Conservation (phyloP, 257 asterid genomes). For the Solanum chmielewskii region DNA sequence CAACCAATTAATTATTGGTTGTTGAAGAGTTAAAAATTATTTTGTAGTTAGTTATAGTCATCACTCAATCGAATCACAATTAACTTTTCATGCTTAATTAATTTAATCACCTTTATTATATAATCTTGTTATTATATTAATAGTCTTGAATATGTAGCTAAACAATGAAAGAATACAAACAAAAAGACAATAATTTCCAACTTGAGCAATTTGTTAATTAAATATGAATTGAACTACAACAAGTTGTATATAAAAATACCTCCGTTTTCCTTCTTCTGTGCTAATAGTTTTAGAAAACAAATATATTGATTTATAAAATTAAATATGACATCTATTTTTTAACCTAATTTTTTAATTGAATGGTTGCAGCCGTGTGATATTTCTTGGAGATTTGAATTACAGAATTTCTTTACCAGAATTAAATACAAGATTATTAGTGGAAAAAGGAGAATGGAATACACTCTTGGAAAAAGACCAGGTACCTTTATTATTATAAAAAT, state of each 20-base stretch:
- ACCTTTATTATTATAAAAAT: background rate
- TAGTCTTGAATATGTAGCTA: background rate
- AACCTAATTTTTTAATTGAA: background rate
- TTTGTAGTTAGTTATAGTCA: conserved; percentile 6
- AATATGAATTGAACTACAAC: background rate
- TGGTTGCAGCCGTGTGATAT: conserved; percentile 42
- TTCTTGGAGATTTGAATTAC: conserved; percentile 61
- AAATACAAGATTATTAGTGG: conserved; percentile 29
- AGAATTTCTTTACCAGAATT: conserved; percentile 50
- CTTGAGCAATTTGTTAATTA: background rate
- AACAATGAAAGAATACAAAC: background rate
- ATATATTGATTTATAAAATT: background rate
- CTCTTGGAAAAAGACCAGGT: conserved; percentile 54
- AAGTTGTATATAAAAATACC: background rate
- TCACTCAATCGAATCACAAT: conserved; percentile 2
- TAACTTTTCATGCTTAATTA: background rate
- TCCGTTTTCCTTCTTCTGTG: background rate
- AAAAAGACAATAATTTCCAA: background rate
- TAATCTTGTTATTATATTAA: background rate
- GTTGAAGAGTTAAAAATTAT: conserved; percentile 16
- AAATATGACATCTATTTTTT: background rate
- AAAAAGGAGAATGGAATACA: conserved; percentile 33
- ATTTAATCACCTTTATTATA: conserved; percentile 4
- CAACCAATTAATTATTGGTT: conserved; percentile 3
- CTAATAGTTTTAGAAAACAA: background rate